Conservation (phyloP, 2,329 filamentous ascomycete species). For the Fusarium buharicum region DNA sequence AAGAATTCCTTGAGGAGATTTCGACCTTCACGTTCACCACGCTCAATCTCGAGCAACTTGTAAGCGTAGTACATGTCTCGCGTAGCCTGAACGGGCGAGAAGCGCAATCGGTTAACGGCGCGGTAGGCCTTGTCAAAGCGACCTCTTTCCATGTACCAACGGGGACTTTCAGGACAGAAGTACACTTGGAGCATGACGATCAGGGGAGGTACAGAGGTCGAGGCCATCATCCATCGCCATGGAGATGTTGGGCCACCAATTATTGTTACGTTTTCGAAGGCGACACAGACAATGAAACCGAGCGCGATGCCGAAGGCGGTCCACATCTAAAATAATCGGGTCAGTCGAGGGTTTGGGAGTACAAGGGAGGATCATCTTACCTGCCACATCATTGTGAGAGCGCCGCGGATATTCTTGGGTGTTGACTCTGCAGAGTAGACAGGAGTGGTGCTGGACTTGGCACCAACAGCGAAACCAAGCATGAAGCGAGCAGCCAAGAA, state of each 20-base stretch:
- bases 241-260: conserved; percentile 50
- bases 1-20: conserved; percentile 53
- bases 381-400: conserved; percentile 54
- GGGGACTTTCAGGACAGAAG: conserved; percentile 64
- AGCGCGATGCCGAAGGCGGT: conserved; percentile 53
- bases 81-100: conserved; percentile 59
- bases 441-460: conserved; percentile 50
- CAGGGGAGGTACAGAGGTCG: conserved; percentile 64
- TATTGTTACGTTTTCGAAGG: conserved; percentile 45
- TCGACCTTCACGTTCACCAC: conserved; percentile 43
- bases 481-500: conserved; percentile 50
- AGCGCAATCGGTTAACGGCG: conserved; percentile 59
- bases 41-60: conserved; percentile 50
- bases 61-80: conserved; percentile 64
- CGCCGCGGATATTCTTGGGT: conserved; percentile 53
- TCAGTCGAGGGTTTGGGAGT: fast-evolving
- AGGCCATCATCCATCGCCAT: conserved; percentile 57
- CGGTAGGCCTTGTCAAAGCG: conserved; percentile 57
- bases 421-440: conserved; percentile 53
- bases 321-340: conserved; percentile 34
- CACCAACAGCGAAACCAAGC: conserved; percentile 53
- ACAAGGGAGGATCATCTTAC: background rate
- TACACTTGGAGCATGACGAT: conserved; percentile 63
- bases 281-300: conserved; percentile 54
- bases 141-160: conserved; percentile 64